Evolutionary conservation across 1,284 basidiomycete species (phyloP), one percentile per base, ranked within the genome.

Genomic region (Cerrena zonata): DNA sequence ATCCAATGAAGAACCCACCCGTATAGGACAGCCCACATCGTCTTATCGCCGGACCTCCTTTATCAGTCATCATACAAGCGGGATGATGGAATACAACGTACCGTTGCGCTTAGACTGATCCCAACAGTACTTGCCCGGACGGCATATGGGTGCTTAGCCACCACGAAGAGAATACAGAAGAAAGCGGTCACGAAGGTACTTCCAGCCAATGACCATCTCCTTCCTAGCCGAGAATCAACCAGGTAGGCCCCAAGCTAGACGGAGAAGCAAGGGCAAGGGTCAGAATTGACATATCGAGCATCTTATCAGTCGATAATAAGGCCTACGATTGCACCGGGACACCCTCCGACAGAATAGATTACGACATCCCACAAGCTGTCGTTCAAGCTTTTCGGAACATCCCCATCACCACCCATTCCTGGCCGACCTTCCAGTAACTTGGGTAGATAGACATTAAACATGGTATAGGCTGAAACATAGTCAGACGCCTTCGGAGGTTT

Each of bases 401-500:
- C 63, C 4, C 63, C 61, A 26, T 61, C 62, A 18, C 69, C 46
- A 3, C 58, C 56, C 19, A 69, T 56, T 1, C 68, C 65, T 3
- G 54, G 53, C 18, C 72, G 62, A 57, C 76, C 78, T 73, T 94
- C 94, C 25, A 98, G 72, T 13, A 95, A 77, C 61, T 93, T 93
- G 0, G 95, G 95, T 19, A 97, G 77, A 67, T 88, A 98, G 12
- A 96, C 93, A 63, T 98, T 99, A 73, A 98, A 98, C 84, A 95
- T 95, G 5, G 91, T 97, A 63, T 84, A 94, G 1, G 85, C 92
- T 87, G 62, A 47, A n/a, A n/a, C n/a, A 54, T 55, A 54, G 38
- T n/a, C 34, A 37, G 30, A 37, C 36, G 21, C 15, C 22, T 7
- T 38, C 46, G 21, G 21, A 11, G n/a, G 30, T 4, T 37, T 36